phyloP scores from a whole-genome alignment of 164 flowering plant genomes.

The Tetracentron sinense region DNA sequence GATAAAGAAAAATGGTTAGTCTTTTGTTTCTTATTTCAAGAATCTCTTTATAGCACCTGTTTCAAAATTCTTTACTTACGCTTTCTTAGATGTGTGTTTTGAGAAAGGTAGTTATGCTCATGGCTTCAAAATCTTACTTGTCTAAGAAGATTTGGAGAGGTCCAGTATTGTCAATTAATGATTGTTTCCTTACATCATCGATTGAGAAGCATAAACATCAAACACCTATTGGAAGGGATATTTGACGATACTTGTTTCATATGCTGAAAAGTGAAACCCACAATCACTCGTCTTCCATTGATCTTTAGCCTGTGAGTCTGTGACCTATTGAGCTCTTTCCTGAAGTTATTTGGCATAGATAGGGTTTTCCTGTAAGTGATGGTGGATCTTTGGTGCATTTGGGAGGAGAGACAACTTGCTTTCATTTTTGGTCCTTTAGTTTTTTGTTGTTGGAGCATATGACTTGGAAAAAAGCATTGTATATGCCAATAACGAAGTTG shows the following conservation, averaged over 20 bases:
- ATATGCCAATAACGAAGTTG: too few species aligned
- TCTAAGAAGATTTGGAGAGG: too few species aligned
- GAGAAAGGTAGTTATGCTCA: neutral
- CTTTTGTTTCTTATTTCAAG: slow-evolving; percentile 11
- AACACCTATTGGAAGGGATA: neutral
- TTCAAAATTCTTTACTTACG: neutral
- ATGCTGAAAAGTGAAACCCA: neutral
- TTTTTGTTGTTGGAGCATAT: too few species aligned
- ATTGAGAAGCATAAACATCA: neutral
- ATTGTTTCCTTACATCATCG: too few species aligned
- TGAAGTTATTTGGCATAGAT: too few species aligned
- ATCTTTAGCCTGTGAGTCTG: too few species aligned
- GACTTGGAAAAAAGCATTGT: too few species aligned
- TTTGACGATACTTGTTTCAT: too few species aligned
- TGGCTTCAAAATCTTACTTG: neutral
- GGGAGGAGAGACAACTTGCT: neutral
- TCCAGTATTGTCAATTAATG: too few species aligned
- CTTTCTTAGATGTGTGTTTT: neutral
- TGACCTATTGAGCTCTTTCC: too few species aligned
- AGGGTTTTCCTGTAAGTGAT: too few species aligned
- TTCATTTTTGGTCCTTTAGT: neutral
- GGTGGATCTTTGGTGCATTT: neutral
- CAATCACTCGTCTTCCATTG: neutral
- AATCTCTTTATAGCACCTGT: neutral
- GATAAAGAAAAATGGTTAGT: slow-evolving; percentile 98